Conservation (phyloP, 805 yeast genomes). For the Crinitomyces ghanaensis region DNA sequence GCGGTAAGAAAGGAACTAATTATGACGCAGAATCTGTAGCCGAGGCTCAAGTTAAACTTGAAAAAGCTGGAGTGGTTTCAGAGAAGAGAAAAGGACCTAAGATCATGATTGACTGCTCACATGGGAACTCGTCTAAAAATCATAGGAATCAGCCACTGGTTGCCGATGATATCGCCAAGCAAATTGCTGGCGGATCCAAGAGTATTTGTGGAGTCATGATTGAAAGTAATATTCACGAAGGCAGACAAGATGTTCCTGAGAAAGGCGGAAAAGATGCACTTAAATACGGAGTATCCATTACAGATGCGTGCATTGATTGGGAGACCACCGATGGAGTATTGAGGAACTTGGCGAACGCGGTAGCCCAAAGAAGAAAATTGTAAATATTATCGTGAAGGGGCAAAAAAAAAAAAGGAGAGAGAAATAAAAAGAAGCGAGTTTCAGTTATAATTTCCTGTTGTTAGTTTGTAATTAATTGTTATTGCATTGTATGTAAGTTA, state of each 20-base stretch:
- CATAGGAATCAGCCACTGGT: conserved; percentile 90
- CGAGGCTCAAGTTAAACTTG: conserved; percentile 50
- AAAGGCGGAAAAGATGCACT: conserved; percentile 62
- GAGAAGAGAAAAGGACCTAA: conserved; percentile 37
- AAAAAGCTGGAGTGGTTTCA: conserved; percentile 32
- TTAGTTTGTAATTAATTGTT: background rate
- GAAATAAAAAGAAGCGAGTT: background rate
- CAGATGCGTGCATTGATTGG: conserved; percentile 97
- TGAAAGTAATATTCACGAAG: conserved; percentile 84
- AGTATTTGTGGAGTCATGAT: conserved; percentile 91
- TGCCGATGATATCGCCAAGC: conserved; percentile 65
- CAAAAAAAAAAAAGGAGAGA: no score
- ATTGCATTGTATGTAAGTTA: background rate
- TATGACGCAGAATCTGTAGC: conserved; percentile 66
- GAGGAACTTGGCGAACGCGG: conserved; percentile 63
- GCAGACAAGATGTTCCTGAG: conserved; percentile 80
- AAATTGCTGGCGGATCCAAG: conserved; percentile 61
- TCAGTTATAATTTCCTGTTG: background rate
- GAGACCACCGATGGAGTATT: conserved; percentile 69
- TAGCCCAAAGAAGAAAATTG: conserved; percentile 54
- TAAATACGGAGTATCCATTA: conserved; percentile 87
- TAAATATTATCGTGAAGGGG: background rate
- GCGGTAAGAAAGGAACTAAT: conserved; percentile 90
- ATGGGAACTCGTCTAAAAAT: conserved; percentile 87
- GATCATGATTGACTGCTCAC: conserved; percentile 95